Conservation (phyloP, 2,329 filamentous ascomycete genomes). For the Botrytis galanthina region DNA sequence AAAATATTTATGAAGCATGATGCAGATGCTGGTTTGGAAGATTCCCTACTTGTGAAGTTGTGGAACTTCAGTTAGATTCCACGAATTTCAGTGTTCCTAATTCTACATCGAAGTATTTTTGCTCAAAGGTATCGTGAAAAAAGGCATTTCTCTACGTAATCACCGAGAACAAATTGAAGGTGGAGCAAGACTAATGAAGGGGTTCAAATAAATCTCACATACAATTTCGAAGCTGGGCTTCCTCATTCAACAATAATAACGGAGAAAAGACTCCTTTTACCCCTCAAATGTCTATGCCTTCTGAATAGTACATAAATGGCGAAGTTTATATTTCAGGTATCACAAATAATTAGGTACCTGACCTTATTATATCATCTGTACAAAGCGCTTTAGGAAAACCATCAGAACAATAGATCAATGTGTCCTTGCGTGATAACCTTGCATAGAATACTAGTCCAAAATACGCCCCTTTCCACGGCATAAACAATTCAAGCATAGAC, state of each 20-base stretch:
- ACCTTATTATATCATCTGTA: not conserved
- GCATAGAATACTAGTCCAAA: constrained; percentile 7
- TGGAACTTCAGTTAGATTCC: constrained; percentile 52
- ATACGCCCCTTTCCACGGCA: constrained; percentile 16
- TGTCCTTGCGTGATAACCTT: constrained; percentile 4
- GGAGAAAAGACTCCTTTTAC: not conserved
- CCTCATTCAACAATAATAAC: not conserved
- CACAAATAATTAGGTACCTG: not conserved
- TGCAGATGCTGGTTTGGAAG: constrained; percentile 46
- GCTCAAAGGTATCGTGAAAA: constrained; percentile 4
- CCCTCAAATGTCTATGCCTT: not conserved
- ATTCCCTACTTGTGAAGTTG: constrained; percentile 57
- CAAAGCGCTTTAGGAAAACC: not conserved
- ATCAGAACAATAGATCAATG: not conserved
- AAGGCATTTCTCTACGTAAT: constrained; percentile 16
- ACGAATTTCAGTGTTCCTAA: not conserved
- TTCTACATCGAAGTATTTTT: not conserved
- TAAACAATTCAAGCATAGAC: not conserved
- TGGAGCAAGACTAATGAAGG: constrained; percentile 18
- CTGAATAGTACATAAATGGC: not conserved
- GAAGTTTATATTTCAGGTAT: not conserved
- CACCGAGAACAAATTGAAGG: constrained; percentile 20
- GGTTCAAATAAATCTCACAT: constrained; percentile 4
- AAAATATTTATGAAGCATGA: constrained; percentile 46
- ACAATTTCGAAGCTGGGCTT: constrained; percentile 4